Evolutionary conservation across 1,284 basidiomycete species (phyloP), one percentile per base, ranked within the genome.

Genomic region (Coriolopsis trogii): DNA sequence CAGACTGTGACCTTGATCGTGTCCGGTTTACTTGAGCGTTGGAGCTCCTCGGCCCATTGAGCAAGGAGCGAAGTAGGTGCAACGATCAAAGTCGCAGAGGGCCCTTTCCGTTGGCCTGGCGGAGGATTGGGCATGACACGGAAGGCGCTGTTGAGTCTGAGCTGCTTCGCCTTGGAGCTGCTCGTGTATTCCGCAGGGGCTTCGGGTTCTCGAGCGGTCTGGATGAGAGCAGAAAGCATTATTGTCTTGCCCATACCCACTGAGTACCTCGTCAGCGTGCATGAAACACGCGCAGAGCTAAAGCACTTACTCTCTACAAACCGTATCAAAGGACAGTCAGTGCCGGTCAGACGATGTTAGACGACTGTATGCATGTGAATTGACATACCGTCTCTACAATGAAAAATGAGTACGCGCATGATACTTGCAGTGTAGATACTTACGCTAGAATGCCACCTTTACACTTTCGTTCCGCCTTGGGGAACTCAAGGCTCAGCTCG

Each of bases 221-320:
- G 94, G 23, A 98, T 89, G 31, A 98, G 80, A 10, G 93, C 87
- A 1, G 95, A 91, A 44, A 98, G 74, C 93, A 97, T 96, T 64
- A 96, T 95, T 1, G 96, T 98, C 74, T 99, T 99, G 4, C 96
- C 96, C 85, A 98, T 92, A 8, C 95, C 93, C 92, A 89, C 83
- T 89, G 46, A 24, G 28, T 36, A n/a, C 8, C n/a, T n/a, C 10
- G 12, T 43, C 3, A 49, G 40, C n/a, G 38, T 23, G 8, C 15
- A 46, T 41, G 4, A 12, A 16, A 25, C 13, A 26, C 21, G 21
- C 16, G 1, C n/a, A n/a, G n/a, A n/a, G n/a, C n/a, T n/a, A n/a
- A n/a, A n/a, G 5, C 0, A 58, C 79, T 57, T 59, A 82, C 79
- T 82, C 64, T 82, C 80, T 81, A 49, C 38, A 44, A 50, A 49